Percentiles rank a stretch among this genome's conserved stretches.
phyloP scores from a whole-genome alignment of 176 grass and related monocot species.

The Ananas comosus region DNA sequence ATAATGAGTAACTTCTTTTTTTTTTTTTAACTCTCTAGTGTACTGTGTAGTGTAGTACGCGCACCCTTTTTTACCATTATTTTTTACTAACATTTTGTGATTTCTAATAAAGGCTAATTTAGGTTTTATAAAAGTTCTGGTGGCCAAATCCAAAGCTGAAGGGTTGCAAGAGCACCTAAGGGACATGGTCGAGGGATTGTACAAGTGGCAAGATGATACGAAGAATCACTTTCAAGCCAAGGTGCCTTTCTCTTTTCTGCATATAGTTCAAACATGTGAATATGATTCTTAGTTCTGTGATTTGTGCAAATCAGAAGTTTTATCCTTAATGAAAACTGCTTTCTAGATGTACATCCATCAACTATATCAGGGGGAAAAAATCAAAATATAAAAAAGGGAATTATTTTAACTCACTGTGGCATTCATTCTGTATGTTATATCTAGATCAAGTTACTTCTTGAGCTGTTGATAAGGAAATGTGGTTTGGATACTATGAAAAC shows the following conservation, averaged over 20 bases:
- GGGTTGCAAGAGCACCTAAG: constrained; percentile 64
- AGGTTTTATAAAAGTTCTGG: constrained; percentile 86
- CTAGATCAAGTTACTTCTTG: constrained; percentile 83
- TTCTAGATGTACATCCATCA: no score
- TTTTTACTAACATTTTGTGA: constrained; percentile 10
- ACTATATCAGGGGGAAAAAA: neutral
- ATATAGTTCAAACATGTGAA: no score
- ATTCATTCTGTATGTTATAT: constrained; percentile 10
- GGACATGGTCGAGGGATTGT: constrained; percentile 58
- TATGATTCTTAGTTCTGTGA: no score
- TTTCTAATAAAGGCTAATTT: constrained; percentile 62
- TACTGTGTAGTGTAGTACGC: neutral
- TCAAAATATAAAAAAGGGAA: neutral
- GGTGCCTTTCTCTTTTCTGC: constrained; percentile 27
- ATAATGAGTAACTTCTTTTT: no score
- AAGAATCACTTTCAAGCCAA: constrained; percentile 89
- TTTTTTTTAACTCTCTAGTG: no score
- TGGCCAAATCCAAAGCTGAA: constrained; percentile 80
- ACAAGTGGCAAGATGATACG: constrained; percentile 64
- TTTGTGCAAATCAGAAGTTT: no score
- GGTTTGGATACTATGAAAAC: constrained; percentile 84
- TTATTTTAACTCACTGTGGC: neutral
- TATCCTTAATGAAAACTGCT: no score
- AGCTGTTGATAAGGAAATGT: constrained; percentile 94
- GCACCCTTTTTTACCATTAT: neutral